Conservation (phyloP, 257 asterid genomes). For the Sherardia arvensis region DNA sequence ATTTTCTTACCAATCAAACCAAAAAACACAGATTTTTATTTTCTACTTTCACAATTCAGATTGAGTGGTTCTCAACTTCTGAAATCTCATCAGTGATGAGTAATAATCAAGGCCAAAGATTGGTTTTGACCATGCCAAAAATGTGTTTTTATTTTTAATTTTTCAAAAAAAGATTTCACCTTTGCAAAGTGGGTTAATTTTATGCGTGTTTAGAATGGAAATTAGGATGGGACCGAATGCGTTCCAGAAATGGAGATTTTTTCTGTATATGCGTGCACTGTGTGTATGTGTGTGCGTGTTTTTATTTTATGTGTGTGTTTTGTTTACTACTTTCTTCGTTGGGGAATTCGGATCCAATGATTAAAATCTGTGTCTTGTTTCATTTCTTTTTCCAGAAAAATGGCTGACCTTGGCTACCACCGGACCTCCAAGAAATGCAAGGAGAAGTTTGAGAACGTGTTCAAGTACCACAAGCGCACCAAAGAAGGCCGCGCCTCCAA, state of each 20-base stretch:
- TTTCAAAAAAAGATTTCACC: conserved; percentile 9
- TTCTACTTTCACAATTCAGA: conserved; percentile 7
- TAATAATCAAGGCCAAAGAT: not conserved
- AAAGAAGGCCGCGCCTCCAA: conserved; percentile 81
- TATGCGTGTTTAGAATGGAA: conserved; percentile 29
- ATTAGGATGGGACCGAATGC: conserved; percentile 12
- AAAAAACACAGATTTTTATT: not conserved
- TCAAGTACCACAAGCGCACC: conserved; percentile 85
- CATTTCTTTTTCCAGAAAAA: conserved; percentile 43
- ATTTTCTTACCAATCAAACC: conserved; percentile 37
- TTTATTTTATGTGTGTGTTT: not conserved
- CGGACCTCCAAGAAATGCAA: conserved; percentile 82
- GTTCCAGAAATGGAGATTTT: conserved; percentile 5
- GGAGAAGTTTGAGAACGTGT: conserved; percentile 88
- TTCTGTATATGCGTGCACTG: not conserved
- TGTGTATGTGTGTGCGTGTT: not conserved
- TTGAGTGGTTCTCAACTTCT: not conserved
- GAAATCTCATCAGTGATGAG: not conserved
- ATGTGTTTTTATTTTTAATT: conserved; percentile 14
- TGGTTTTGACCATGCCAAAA: conserved; percentile 16
- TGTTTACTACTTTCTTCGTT: not conserved
- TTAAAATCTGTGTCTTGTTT: conserved; percentile 2
- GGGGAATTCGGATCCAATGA: conserved; percentile 3
- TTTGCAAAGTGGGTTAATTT: conserved; percentile 18
- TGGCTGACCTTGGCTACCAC: conserved; percentile 87